Evolutionary conservation across 345 rosid genomes (phyloP).

Genomic region (Moricandia arvensis): DNA sequence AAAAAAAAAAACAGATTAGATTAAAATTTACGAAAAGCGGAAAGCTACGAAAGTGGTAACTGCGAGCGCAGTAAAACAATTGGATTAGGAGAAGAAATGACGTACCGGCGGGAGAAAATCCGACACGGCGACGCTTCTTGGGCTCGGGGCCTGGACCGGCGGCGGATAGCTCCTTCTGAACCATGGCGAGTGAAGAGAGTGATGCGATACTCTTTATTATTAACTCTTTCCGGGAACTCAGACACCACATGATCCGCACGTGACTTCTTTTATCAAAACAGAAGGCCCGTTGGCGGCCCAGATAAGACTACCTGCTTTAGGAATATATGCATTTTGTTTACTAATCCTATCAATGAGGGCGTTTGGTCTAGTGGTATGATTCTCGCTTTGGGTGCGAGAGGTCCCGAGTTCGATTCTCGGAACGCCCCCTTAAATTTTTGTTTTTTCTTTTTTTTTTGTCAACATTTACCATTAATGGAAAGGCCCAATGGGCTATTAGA

Average conservation of each 20-base stretch:
- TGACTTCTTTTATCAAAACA: neutral
- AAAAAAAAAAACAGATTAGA: neutral
- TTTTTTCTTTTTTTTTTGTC: no score
- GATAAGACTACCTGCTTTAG: no score
- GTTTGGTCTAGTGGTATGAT: conserved; percentile 94
- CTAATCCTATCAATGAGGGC: conserved; percentile 35
- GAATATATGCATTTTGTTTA: no score
- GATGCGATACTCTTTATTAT: conserved; percentile 3
- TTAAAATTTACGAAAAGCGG: neutral
- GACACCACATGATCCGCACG: conserved; percentile 32
- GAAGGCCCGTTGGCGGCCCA: neutral
- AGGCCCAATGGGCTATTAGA: no score
- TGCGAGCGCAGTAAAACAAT: neutral
- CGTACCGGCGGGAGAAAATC: conserved; percentile 60
- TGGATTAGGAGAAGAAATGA: conserved; percentile 18
- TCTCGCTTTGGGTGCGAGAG: conserved; percentile 95
- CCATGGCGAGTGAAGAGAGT: conserved; percentile 42
- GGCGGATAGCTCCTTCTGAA: conserved; percentile 44
- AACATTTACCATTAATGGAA: no score
- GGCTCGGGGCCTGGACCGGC: conserved; percentile 56
- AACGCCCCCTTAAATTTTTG: conserved; percentile 44
- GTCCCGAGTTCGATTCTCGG: conserved; percentile 80
- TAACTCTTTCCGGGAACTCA: no score
- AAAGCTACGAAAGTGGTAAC: neutral
- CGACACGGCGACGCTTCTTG: conserved; percentile 85